These are phyloP conservation scores for Erysiphe pulchra DNA, from an alignment of 2,329 filamentous ascomycete genomes.

Conservation along the genomic window DNA sequence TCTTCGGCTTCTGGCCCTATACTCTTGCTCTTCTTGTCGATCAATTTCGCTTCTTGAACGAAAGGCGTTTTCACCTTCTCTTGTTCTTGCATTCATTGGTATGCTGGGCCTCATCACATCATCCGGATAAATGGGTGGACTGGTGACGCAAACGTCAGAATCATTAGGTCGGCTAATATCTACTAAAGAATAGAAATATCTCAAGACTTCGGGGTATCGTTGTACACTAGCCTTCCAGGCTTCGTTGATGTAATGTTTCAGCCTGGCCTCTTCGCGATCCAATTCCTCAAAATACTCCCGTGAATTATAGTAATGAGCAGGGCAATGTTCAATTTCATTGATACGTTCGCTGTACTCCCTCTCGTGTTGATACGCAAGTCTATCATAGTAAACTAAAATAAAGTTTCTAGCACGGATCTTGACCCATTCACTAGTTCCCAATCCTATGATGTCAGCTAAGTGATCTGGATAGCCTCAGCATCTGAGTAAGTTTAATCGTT, in stretches of 20 bases:
- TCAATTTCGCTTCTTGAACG: background rate
- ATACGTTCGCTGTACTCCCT: conserved; percentile 27
- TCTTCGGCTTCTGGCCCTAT: background rate
- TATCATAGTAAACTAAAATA: conserved; percentile 37
- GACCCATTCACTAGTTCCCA: conserved; percentile 29
- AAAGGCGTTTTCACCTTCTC: background rate
- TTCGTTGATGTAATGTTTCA: conserved; percentile 52
- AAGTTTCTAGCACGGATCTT: conserved; percentile 39
- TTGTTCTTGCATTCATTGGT: background rate
- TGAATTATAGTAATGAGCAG: conserved; percentile 30
- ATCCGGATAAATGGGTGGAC: conserved; percentile 20
- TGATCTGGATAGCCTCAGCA: background rate
- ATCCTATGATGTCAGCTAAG: conserved; percentile 1
- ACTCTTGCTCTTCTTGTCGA: background rate
- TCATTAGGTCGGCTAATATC: conserved; percentile 38
- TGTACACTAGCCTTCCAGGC: conserved; percentile 56
- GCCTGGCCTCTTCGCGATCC: conserved; percentile 32
- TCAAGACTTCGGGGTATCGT: conserved; percentile 55
- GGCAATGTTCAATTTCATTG: conserved; percentile 27
- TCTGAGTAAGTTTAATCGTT: background rate
- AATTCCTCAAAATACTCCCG: conserved; percentile 36
- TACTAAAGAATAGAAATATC: conserved; percentile 54
- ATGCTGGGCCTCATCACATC: background rate
- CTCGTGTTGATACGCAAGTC: conserved; percentile 34
- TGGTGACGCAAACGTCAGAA: conserved; percentile 29